Evolutionary conservation across 768 basidiomycete species (phyloP).

Genomic region (Lentinus brumalis): DNA sequence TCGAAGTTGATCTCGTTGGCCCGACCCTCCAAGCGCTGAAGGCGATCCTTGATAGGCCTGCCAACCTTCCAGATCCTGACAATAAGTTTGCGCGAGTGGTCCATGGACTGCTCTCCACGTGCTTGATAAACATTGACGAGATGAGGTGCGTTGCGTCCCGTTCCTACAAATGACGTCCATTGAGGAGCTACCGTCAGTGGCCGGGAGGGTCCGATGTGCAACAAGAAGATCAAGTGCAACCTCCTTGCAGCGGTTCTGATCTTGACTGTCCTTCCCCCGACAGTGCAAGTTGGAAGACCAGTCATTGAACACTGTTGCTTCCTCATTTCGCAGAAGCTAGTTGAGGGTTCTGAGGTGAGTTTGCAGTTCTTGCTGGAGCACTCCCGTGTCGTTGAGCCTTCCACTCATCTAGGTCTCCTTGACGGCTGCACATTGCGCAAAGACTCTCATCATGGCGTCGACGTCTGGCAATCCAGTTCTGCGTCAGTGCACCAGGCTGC

Average conservation of each 20-base stretch:
- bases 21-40: slow-evolving; percentile 84
- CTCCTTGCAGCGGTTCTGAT: slow-evolving; percentile 84
- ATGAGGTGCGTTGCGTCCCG: slow-evolving; percentile 69
- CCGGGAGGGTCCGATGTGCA: slow-evolving; percentile 72
- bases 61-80: slow-evolving; percentile 42
- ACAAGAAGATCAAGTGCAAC: slow-evolving; percentile 89
- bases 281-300: slow-evolving; percentile 66
- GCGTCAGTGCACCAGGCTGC: slow-evolving; percentile 66
- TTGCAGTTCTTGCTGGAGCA: neutral
- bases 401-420: slow-evolving; percentile 59
- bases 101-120: slow-evolving; percentile 84
- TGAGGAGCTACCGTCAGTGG: slow-evolving; percentile 49
- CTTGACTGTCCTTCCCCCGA: slow-evolving; percentile 73
- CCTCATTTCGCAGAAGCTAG: slow-evolving; percentile 78
- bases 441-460: slow-evolving; percentile 78
- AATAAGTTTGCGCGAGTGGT: slow-evolving; percentile 62
- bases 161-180: neutral
- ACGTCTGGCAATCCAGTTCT: slow-evolving; percentile 65
- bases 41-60: slow-evolving; percentile 60
- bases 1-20: slow-evolving; percentile 76
- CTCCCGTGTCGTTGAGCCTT: neutral
- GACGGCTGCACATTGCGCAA: slow-evolving; percentile 90
- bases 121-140: slow-evolving; percentile 84
- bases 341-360: slow-evolving; percentile 68
- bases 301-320: slow-evolving; percentile 86